Conservation (phyloP, 345 rosid genomes). For the Anacardium occidentale region DNA sequence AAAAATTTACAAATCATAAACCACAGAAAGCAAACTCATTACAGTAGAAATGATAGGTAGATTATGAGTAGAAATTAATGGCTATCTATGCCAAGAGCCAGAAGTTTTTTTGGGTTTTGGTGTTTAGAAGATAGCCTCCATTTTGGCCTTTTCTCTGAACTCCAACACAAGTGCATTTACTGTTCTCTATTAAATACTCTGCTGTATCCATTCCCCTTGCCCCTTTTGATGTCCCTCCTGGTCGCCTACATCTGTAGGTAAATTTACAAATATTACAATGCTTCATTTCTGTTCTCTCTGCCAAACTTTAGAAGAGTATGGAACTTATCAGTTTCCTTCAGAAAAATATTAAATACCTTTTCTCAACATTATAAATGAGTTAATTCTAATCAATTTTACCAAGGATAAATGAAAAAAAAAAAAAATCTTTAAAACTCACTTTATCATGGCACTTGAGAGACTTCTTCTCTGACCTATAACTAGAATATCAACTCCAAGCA, state of each 20-base stretch:
- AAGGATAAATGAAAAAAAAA: too few species aligned
- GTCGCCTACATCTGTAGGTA: constrained; percentile 37
- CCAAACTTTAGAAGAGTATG: too few species aligned
- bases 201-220: constrained; percentile 62
- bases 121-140: constrained; percentile 83
- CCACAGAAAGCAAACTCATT: not conserved
- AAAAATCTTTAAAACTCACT: constrained; percentile 37
- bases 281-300: too few species aligned
- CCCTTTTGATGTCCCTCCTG: constrained; percentile 49
- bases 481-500: constrained; percentile 54
- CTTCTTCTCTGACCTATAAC: constrained; percentile 72
- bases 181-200: constrained; percentile 77
- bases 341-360: too few species aligned
- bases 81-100: constrained; percentile 88
- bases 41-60: not conserved
- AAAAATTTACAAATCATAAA: constrained; percentile 5
- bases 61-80: not conserved
- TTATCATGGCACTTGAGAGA: constrained; percentile 61
- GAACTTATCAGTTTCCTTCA: too few species aligned
- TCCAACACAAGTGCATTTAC: constrained; percentile 77
- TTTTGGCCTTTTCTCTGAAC: constrained; percentile 82
- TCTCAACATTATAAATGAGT: too few species aligned
- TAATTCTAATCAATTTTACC: too few species aligned
- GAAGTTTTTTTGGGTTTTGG: constrained; percentile 80
- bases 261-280: too few species aligned